A percentile compares a stretch with the other conserved stretches of the same genome.
These are phyloP conservation scores for Setaria viridis DNA, from an alignment of 202 grass and related monocot species.

Conservation along the genomic window DNA sequence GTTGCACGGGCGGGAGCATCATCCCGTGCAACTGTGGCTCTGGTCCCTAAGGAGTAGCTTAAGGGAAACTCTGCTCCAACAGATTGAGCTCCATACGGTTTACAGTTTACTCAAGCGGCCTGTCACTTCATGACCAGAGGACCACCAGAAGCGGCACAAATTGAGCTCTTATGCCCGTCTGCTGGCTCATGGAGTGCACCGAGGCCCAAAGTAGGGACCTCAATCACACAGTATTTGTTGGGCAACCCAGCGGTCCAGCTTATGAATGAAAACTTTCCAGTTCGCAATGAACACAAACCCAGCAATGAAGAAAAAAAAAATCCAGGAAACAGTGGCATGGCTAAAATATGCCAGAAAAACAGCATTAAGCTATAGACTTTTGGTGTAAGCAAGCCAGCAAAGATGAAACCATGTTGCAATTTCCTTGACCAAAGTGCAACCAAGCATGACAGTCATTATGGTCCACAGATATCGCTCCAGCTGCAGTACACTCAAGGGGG, in stretches of 20 bases:
- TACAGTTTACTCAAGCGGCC: no score
- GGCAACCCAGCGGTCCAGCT: no score
- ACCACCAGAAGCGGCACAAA: no score
- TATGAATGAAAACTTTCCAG: neutral
- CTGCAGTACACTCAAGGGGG: neutral
- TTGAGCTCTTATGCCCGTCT: no score
- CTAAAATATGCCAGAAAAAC: neutral
- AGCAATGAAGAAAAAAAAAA: neutral
- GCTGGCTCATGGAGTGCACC: no score
- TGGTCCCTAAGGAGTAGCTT: no score
- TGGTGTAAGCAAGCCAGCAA: neutral
- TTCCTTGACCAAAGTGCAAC: neutral
- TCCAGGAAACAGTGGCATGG: neutral
- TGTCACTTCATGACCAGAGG: no score
- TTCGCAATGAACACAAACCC: neutral
- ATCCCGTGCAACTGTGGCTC: no score
- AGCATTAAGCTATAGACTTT: neutral
- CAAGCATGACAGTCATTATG: conserved; percentile 7
- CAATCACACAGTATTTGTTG: no score
- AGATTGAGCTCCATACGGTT: no score
- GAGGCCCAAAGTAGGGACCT: no score
- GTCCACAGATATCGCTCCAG: conserved; percentile 27
- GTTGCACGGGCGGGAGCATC: neutral
- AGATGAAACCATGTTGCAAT: neutral
- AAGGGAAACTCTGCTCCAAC: no score